Percentiles rank a stretch among this genome's conserved stretches.
Conservation (phyloP, 441 rosid species). For the Lepidium campestre region DNA sequence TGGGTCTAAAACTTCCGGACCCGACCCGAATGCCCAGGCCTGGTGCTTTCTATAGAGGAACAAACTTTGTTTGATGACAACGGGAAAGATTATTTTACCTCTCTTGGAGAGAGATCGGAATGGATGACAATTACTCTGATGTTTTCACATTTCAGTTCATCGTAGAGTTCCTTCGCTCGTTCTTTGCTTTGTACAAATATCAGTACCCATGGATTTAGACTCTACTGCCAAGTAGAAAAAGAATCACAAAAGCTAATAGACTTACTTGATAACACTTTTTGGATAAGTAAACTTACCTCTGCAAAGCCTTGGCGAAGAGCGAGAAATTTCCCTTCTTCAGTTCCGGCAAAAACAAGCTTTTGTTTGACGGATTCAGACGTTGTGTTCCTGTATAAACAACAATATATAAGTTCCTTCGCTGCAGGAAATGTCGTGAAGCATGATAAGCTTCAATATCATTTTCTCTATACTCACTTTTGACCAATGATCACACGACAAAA, state of each 20-base stretch:
- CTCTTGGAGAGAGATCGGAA: conserved; percentile 63
- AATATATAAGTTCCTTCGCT: conserved; percentile 2
- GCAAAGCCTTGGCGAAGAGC: conserved; percentile 91
- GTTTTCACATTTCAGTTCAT: conserved; percentile 64
- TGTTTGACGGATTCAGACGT: conserved; percentile 84
- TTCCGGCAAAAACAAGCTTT: conserved; percentile 81
- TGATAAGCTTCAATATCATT: not conserved
- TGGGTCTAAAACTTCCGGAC: too few relatives aligned
- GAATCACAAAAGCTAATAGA: conserved; percentile 20
- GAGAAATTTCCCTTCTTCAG: conserved; percentile 88
- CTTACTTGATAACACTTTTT: not conserved
- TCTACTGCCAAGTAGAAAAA: conserved; percentile 47
- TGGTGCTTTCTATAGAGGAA: not conserved
- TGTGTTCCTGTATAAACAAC: conserved; percentile 52
- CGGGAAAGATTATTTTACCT: conserved; percentile 40
- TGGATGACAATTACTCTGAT: conserved; percentile 78
- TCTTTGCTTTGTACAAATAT: conserved; percentile 89
- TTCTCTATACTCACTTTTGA: conserved; percentile 58
- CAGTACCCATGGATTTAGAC: conserved; percentile 84
- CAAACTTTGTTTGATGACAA: not conserved
- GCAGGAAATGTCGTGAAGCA: not conserved
- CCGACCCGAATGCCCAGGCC: too few relatives aligned
- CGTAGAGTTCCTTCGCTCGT: conserved; percentile 80
- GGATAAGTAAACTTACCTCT: conserved; percentile 46
- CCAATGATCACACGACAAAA: conserved; percentile 92